phyloP scores from a whole-genome alignment of 306 rosid genomes.

The Gleditsia sinensis region DNA sequence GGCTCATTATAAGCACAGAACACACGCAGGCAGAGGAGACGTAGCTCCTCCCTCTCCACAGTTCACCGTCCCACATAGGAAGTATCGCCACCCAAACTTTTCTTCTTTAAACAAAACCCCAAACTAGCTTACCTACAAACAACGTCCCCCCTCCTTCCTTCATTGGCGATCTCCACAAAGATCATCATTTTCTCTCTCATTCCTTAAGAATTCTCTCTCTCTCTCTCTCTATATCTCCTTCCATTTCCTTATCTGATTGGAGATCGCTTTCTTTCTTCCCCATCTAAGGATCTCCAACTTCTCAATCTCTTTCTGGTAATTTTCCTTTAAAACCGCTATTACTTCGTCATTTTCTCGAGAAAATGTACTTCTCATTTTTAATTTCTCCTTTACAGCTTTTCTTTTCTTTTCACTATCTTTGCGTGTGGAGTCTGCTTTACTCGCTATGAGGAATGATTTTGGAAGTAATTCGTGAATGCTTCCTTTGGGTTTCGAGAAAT shows the following conservation, averaged over 20 bases:
- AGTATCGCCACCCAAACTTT: conserved; percentile 48
- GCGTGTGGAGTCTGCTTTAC: conserved; percentile 1
- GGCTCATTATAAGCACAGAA: neutral
- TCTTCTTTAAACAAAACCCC: neutral
- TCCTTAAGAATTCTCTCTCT: conserved; percentile 33
- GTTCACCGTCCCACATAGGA: conserved; percentile 30
- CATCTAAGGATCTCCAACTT: conserved; percentile 29
- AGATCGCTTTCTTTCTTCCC: conserved; percentile 13
- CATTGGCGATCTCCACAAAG: conserved; percentile 61
- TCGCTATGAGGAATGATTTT: neutral
- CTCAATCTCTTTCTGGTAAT: conserved; percentile 38
- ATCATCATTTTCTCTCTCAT: conserved; percentile 23
- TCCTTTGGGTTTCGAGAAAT: neutral
- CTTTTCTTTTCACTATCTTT: neutral
- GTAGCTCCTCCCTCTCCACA: neutral
- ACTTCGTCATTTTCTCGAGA: neutral
- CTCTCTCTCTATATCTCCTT: neutral
- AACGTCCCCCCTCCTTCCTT: neutral
- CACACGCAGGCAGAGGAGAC: neutral
- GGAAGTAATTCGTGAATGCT: neutral
- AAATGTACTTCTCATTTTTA: neutral
- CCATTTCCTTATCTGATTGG: neutral
- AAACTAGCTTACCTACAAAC: neutral
- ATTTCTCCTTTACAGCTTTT: neutral
- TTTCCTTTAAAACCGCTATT: neutral